These are phyloP conservation scores for Cucumis sativus DNA, from an alignment of 306 rosid species.

Conservation along the genomic window DNA sequence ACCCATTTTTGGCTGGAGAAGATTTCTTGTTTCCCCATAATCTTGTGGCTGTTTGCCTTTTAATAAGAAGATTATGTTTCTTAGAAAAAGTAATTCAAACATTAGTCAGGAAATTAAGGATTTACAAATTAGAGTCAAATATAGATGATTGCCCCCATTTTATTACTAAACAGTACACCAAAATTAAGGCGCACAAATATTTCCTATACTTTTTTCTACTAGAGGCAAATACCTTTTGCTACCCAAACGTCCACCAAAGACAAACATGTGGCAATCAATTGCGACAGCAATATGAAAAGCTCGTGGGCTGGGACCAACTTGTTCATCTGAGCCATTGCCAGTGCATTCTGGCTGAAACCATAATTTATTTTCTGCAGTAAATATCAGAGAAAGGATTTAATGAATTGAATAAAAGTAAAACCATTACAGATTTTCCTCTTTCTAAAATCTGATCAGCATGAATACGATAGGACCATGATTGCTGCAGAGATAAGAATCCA, in stretches of 20 bases:
- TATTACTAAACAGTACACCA: neutral
- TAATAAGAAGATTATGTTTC: neutral
- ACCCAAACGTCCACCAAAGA: constrained; percentile 91
- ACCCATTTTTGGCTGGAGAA: neutral
- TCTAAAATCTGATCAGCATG: neutral
- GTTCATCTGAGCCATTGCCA: constrained; percentile 66
- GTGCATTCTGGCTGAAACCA: constrained; percentile 95
- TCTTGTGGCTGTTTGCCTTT: neutral
- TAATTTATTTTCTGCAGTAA: constrained; percentile 47
- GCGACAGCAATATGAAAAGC: constrained; percentile 87
- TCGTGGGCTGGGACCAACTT: constrained; percentile 80
- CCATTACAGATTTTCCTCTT: neutral
- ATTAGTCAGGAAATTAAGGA: neutral
- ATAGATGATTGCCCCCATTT: neutral
- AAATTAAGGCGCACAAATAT: neutral
- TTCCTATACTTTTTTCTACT: neutral
- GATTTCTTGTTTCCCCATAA: neutral
- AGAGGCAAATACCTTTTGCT: constrained; percentile 40
- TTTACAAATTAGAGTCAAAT: neutral
- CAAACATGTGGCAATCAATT: constrained; percentile 91
- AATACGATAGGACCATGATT: neutral
- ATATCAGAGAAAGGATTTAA: neutral
- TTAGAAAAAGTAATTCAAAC: neutral
- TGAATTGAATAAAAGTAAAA: neutral
- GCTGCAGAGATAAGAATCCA: neutral